A percentile compares a stretch with the other conserved stretches of the same genome.
phyloP scores from a whole-genome alignment of 495 filamentous ascomycete species.

The Penicillium verhagenii region DNA sequence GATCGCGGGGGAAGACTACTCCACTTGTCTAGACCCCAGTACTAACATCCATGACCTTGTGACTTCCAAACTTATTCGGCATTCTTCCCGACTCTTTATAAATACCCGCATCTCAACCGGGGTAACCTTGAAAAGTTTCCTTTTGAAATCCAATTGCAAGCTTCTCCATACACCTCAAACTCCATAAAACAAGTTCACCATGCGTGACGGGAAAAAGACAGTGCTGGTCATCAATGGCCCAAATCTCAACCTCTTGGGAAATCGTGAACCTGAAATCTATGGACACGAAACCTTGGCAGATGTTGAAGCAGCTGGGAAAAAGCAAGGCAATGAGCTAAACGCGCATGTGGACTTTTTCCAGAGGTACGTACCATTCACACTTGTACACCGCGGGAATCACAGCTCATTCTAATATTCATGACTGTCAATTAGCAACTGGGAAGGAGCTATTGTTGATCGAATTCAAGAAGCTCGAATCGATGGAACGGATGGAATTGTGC shows the following conservation, averaged over 20 bases:
- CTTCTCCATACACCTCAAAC: no score
- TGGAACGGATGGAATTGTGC: constrained; percentile 43
- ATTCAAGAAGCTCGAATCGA: constrained; percentile 40
- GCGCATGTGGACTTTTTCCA: constrained; percentile 1
- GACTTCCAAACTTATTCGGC: background rate
- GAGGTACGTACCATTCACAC: constrained; percentile 21
- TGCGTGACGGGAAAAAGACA: constrained; percentile 15
- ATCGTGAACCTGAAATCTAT: constrained; percentile 61
- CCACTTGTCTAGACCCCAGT: background rate
- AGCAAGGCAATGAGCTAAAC: constrained; percentile 32
- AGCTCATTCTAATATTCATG: constrained; percentile 44
- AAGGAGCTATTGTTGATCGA: constrained; percentile 52
- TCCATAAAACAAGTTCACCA: background rate
- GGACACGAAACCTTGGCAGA: constrained; percentile 56
- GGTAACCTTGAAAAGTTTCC: no score
- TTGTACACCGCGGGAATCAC: background rate
- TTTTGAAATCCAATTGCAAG: no score
- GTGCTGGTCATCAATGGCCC: constrained; percentile 66
- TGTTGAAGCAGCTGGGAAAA: constrained; percentile 35
- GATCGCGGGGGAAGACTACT: background rate
- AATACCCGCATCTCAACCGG: background rate
- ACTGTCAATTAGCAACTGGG: constrained; percentile 37
- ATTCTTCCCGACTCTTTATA: background rate
- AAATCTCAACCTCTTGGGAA: constrained; percentile 67
- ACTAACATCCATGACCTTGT: no score